Conservation (phyloP, 169 alveolate species). For the Eimeria tenella region DNA sequence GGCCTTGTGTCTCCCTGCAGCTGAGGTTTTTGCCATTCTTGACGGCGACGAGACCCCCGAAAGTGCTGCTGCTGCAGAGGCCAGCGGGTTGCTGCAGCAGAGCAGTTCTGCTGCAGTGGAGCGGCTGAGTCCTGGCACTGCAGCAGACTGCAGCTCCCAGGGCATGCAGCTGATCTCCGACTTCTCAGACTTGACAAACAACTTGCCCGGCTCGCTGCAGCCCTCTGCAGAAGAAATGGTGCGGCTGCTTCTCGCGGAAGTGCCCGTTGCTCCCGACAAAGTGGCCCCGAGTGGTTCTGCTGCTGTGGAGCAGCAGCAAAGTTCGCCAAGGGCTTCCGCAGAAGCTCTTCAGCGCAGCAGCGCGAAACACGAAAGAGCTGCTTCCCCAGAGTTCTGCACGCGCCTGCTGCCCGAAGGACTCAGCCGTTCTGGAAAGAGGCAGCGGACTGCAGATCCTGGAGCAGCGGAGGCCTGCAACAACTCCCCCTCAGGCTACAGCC, state of each 20-base stretch:
- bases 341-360: neutral
- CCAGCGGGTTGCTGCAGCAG: neutral
- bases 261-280: neutral
- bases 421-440: constrained; percentile 17
- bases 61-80: neutral
- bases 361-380: neutral
- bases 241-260: constrained; percentile 3
- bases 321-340: neutral
- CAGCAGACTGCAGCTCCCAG: neutral
- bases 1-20: neutral
- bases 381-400: neutral
- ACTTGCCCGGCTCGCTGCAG: neutral
- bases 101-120: neutral
- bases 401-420: neutral
- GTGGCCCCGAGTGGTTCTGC: neutral
- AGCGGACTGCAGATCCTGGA: neutral
- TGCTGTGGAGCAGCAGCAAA: neutral
- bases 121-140: too few species aligned
- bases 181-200: neutral
- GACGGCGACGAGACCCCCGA: neutral
- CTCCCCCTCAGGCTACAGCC: neutral
- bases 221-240: neutral
- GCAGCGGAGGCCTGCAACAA: neutral
- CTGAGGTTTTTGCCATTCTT: neutral
- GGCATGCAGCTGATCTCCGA: neutral